Evolutionary conservation across 2,329 filamentous ascomycete genomes (phyloP), one percentile per base, ranked within the genome.

Genomic region (Aspergillus floridensis): DNA sequence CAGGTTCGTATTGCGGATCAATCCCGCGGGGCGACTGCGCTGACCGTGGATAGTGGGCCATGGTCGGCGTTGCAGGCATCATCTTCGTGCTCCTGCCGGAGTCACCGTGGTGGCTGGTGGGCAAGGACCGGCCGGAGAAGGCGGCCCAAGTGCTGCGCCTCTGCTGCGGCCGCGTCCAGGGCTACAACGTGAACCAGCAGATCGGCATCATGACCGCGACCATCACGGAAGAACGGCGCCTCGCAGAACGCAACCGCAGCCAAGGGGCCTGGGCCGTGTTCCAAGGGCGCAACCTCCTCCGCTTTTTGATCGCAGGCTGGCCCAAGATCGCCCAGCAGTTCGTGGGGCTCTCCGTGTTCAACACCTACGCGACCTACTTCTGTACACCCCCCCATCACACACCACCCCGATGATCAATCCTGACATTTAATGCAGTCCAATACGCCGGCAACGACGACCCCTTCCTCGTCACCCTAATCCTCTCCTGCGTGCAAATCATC

Each of bases 401-500:
- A 26, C 31, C 11, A 35, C 32, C 1, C 11, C 11, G 32, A 35
- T 58, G 44, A 26, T 12, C 11, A 47, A 51, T 56, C 49, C 49
- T 38, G 7, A 19, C 1, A 2, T 12, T 0, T 4, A 1, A 1
- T 8, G 4, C 51, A 74, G 74, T 78, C 63, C 76, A 79, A 69
- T 70, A 75, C 41, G 77, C 77, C 2, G 77, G 77, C 1, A 75
- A 70, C 65, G 70, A 74, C 14, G 70, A 79, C 51, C 77, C 77
- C 0, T 79, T 79, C 64, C 66, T 73, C 53, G 77, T 79, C 5
- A 79, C 76, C 0, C 66, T 79, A 41, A 79, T 80, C 47, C 65
- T 78, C 1, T 74, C 75, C 1, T 76, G 73, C 48, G 74, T 79
- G 0, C 77, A 79, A 56, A 65, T 81, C 3, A 62, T 80, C 5